A percentile compares a stretch with the other conserved stretches of the same genome.
phyloP scores from a whole-genome alignment of 225 moss, liverwort and hornwort genomes.

The Neckera pumila region DNA sequence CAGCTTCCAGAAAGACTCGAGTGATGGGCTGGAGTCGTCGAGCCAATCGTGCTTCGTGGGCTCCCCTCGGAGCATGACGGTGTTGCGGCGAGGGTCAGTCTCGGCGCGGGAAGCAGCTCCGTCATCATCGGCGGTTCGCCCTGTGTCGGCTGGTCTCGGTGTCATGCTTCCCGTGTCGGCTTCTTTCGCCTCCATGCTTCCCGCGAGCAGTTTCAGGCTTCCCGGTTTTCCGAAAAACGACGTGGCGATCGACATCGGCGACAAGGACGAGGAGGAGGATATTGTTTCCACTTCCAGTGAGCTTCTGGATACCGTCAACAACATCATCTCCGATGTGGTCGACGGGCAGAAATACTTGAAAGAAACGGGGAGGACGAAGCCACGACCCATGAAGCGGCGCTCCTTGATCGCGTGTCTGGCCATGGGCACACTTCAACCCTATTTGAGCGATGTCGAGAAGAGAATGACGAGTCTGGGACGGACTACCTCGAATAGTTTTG shows the following conservation, averaged over 20 bases:
- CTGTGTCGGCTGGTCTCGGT: neutral
- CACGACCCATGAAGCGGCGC: slow-evolving; percentile 35
- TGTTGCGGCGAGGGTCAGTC: neutral
- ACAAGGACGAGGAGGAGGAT: neutral
- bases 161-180: neutral
- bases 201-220: neutral
- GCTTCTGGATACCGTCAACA: slow-evolving; percentile 13
- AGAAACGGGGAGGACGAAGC: slow-evolving; percentile 27
- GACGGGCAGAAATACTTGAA: slow-evolving; percentile 37
- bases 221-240: neutral
- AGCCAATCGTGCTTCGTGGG: neutral
- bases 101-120: neutral
- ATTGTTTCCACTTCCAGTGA: neutral
- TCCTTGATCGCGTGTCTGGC: slow-evolving; percentile 24
- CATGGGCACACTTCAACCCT: slow-evolving; percentile 16
- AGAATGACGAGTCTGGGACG: slow-evolving; percentile 5
- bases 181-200: neutral
- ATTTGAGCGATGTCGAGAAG: slow-evolving; percentile 8
- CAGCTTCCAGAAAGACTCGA: neutral
- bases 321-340: slow-evolving; percentile 26
- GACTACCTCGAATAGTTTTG: slow-evolving; percentile 14
- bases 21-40: neutral
- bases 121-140: neutral
- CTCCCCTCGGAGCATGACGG: neutral
- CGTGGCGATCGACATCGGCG: neutral